Base-by-base conservation (phyloP, 2,329 filamentous ascomycete species). In the Bipolaris bicolor region DNA sequence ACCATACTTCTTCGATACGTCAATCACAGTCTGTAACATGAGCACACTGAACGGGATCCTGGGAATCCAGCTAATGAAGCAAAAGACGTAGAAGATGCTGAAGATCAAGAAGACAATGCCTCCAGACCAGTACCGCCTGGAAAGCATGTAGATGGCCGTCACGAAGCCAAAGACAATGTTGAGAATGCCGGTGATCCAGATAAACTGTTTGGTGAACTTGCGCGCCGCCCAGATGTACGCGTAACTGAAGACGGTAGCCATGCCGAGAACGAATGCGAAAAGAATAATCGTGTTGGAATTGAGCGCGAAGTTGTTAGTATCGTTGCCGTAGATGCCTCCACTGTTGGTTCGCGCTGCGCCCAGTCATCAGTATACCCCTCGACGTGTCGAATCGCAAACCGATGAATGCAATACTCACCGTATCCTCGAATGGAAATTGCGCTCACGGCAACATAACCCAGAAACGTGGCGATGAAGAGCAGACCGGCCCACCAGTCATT, bases 401-500 rank as follows among this genome's bases (percentile, higher is more conserved):
- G 11, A 15, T 6, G 18, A 7, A 44, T 44, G 16, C 7, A 13
- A 13, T 50, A 64, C 73, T 58, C 55, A 76, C 73, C 67, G 69
- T 96, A 97, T 51, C 90, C 90, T 63, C 89, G 84, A 37, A 97
- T 86, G 0, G 88, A 82, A 33, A 96, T 81, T 3, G 83, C 92
- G 7, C 89, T 93, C 47, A 97, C 87, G 7, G 85, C 92, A 9
- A 86, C 83, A 69, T 90, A 97, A 13, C 91, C 92, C 3, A 84
- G 77, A 71, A 89, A 89, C 22, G 90, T 87, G 16, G 85, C 76
- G 36, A 95, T 81, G 66, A 96, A 85, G 71, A 97, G 79, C 39
- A 96, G 79, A 3, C 90, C 92, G 3, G 93, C 93, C 94, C 93
- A 97, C 24, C 90, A 73, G 74, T 98, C 94, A 70, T 97, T 91